Base-by-base conservation (phyloP, 1,284 basidiomycete genomes). In the Melampsora americana region DNA sequence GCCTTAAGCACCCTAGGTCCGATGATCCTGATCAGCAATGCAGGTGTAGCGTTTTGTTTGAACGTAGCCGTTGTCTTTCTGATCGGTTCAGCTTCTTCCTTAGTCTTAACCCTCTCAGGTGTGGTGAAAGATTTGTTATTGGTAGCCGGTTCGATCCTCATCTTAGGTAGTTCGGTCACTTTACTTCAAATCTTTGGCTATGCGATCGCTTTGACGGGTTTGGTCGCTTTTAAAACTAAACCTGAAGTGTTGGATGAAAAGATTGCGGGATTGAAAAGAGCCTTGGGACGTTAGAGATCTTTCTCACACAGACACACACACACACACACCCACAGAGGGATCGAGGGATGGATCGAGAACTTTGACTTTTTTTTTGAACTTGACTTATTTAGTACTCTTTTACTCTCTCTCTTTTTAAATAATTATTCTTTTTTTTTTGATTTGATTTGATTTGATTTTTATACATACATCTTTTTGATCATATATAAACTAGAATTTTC, bases 41-140 rank as follows among this genome's bases (percentile, higher is more conserved):
- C 85, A 0, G 80, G 82, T 23, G 83, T 84, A 28, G 85, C 85
- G 1, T 85, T 86, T 77, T 80, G 81, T 23, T 82, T 86, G 77
- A 86, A 86, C 80, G 81, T 85, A 56, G 83, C 85, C n/a, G 81
- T 82, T 26, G 84, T 85, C 23, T 84, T 85, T 79, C 81, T 85
- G 78, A 83, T 83, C 70, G 83, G 84, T 44, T 83, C 83, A 66
- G 84, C 84, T 23, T 81, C 80, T 68, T 83, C 82, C 35, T 82
- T 85, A 72, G 83, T 83, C 35, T 79, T 84, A 69, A 84, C 84
- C 26, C 79, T 85, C 3, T 83, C 83, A 16, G 83, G 84, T 77
- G 80, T 82, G 61, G 77, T 83, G 61, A 81, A 83, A 81, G 84
- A 86, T 78, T 85, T 86, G 71, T 79, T 85, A 28, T 82, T 86